phyloP scores from a whole-genome alignment of 2,329 filamentous ascomycete species.

The Colletotrichum sp. region DNA sequence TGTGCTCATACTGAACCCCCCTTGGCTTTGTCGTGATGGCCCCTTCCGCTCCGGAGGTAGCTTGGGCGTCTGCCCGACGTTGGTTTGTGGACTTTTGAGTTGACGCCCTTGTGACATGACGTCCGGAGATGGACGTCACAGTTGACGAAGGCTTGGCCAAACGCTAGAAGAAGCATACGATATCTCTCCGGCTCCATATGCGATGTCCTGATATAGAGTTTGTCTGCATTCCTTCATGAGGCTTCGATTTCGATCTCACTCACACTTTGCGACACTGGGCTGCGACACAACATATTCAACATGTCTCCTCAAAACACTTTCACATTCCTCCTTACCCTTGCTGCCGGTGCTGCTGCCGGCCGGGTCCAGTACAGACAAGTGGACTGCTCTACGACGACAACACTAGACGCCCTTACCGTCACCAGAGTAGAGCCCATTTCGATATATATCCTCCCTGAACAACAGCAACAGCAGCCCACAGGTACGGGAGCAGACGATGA shows the following conservation, averaged over 20 bases:
- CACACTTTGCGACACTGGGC: background rate
- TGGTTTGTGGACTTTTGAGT: constrained; percentile 6
- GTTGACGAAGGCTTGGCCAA: background rate
- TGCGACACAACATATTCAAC: background rate
- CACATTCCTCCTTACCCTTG: constrained; percentile 5
- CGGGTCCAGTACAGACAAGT: constrained; percentile 5
- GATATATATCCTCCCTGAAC: constrained; percentile 5
- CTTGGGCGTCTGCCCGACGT: background rate
- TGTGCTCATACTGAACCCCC: background rate
- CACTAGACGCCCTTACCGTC: constrained; percentile 10
- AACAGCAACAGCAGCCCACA: background rate
- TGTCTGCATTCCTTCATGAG: constrained; percentile 14
- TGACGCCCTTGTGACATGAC: constrained; percentile 4
- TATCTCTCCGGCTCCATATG: background rate
- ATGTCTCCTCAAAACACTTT: constrained; percentile 4
- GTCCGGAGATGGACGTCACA: constrained; percentile 15
- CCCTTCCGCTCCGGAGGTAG: background rate
- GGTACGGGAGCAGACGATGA: constrained; percentile 4
- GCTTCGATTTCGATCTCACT: background rate
- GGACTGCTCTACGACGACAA: constrained; percentile 5
- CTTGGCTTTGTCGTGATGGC: background rate
- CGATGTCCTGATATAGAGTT: constrained; percentile 18
- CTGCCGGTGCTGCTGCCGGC: background rate
- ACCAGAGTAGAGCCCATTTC: constrained; percentile 17
- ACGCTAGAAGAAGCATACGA: background rate